Evolutionary conservation across 2,329 filamentous ascomycete species (phyloP), one percentile per base, ranked within the genome.

Genomic region (Parastagonospora avenae): DNA sequence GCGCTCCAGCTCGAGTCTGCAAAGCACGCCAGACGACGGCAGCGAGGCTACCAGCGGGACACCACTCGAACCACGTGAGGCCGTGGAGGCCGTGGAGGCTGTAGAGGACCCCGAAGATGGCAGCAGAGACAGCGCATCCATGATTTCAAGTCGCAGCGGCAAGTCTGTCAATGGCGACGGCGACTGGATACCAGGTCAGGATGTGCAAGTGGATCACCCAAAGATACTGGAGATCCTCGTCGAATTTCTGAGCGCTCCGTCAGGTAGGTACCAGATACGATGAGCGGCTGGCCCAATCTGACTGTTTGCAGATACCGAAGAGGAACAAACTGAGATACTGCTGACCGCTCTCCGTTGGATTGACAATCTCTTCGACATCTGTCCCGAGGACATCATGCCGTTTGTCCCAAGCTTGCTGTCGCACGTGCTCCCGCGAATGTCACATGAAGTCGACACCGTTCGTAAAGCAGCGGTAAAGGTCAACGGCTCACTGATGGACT

Each of bases 181-280:
- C 53, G 94, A 97, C 68, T 99, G 93, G 92, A 88, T 97, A 39
- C 95, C 95, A 0, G 94, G 95, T 1, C 94, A 99, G 74, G 94
- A 99, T 72, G 92, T 97, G 7, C 89, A 95, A 52, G 90, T 99
- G 55, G 93, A 97, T 73, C 91, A 96, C 74, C 87, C 90, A 53
- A 91, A 89, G 60, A 96, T 99, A 31, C 77, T 99, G 41, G 90
- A 95, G 62, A 99, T 97, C 46, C 76, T 99, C 36, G 92, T 96
- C 2, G 87, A 88, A 10, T 97, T 94, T 57, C 82, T 99, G 38
- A 90, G 96, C 64, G 90, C 91, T 14, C 88, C 90, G 2, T 79
- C 88, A 63, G 89, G 90, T 91, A 76, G 63, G 78, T 71, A 31
- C 7, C n/a, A 12, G 27, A 24, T 32, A 11, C 7, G 8, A 14